Conservation (phyloP, 2,329 filamentous ascomycete genomes). For the Neofusicoccum laricinum region DNA sequence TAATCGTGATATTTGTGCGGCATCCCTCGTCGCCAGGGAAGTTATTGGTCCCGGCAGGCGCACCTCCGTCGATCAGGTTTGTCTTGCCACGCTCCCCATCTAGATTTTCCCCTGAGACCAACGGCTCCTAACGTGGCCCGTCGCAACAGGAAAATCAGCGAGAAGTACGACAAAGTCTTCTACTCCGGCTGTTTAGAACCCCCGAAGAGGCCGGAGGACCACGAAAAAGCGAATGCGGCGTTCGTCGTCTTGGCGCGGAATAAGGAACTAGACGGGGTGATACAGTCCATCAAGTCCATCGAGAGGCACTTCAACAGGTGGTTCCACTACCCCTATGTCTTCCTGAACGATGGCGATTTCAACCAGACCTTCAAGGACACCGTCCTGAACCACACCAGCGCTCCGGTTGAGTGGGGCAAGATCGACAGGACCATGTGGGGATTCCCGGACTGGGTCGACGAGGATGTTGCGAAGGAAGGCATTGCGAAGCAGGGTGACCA, state of each 20-base stretch:
- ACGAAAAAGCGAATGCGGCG: constrained; percentile 84
- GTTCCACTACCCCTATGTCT: constrained; percentile 98
- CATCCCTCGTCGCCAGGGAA: constrained; percentile 80
- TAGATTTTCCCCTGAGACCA: neutral
- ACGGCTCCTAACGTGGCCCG: neutral
- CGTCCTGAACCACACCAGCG: constrained; percentile 86
- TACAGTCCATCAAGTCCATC: constrained; percentile 96
- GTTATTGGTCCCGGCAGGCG: constrained; percentile 82
- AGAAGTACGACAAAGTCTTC: constrained; percentile 96
- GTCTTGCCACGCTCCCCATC: constrained; percentile 25
- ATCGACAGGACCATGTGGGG: constrained; percentile 92
- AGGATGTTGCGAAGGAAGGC: constrained; percentile 89
- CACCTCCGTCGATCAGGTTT: constrained; percentile 86
- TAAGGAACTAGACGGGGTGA: constrained; percentile 91
- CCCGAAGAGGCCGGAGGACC: constrained; percentile 70
- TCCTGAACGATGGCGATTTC: constrained; percentile 96
- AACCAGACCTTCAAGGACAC: constrained; percentile 89
- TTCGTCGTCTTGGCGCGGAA: constrained; percentile 96
- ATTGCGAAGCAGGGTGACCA: constrained; percentile 95
- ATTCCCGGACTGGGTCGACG: constrained; percentile 93
- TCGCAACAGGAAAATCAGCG: constrained; percentile 78
- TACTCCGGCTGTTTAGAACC: constrained; percentile 85
- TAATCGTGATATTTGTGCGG: constrained; percentile 82
- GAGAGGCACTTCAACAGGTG: constrained; percentile 98
- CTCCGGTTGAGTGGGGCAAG: constrained; percentile 85